Evolutionary conservation across 768 basidiomycete species (phyloP), one percentile per base, ranked within the genome.

Genomic region (Sporobolomyces roseus): DNA sequence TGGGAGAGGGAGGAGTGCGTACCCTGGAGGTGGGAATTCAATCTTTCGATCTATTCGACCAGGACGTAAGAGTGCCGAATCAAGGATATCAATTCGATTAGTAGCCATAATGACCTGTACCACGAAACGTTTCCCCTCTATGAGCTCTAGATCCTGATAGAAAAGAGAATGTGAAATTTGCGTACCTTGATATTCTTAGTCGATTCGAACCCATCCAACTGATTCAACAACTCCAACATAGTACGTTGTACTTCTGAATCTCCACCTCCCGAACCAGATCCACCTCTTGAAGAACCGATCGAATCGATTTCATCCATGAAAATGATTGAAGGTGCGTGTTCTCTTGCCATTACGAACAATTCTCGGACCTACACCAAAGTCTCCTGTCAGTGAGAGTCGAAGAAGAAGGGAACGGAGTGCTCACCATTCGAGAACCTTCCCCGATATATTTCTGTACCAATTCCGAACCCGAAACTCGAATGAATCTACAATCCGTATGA

Each of bases 271-370:
- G 83, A 83, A 12, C 87, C 87, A 36, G 83, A 81, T 73, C 93
- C 90, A 16, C 93, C 91, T 77, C 93, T 81, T 71, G 91, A 91
- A 71, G 88, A 89, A 62, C 94, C 94, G 76, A 98, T 98, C 25
- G 90, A 92, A 80, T 98, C 94, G 72, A 98, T 97, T 80, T 97
- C 94, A 78, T 97, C 94, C 93, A 98, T 96, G 83, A 98, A 97
- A 78, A 98, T 96, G 80, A 98, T 96, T 79, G 89, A 90, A 41
- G 94, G 94, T 38, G 94, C 94, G 76, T 96, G 92, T 78, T 97
- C 94, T 70, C 93, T 80, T 4, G 94, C 94, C 94, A 96, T 97
- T 68, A 96, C 92, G 82, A 98, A 98, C 66, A 98, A 80, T 81
- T 97, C 94, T 60, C 94, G 85, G 19, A 73, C 70, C 70, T 71